A percentile compares a stretch with the other conserved stretches of the same genome.
Evolutionary conservation across 345 rosid species (phyloP).

Genomic region (Populus euphratica): DNA sequence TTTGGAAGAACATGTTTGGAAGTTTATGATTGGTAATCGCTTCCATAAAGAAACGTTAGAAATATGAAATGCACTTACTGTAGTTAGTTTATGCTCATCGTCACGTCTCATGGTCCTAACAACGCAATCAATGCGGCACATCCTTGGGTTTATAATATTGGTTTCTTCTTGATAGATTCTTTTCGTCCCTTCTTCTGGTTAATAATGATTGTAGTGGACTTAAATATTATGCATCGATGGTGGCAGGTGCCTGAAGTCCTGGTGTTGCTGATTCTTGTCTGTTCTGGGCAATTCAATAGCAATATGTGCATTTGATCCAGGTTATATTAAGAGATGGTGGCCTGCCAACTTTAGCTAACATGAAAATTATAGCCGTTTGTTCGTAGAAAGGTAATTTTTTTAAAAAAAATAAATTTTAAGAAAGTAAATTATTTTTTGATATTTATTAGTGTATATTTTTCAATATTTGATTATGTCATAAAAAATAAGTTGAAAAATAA

Average conservation of each 20-base stretch:
- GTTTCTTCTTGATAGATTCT: background rate
- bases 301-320: slow-evolving; percentile 32
- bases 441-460: too few species aligned
- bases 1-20: background rate
- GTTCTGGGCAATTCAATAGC: background rate
- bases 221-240: background rate
- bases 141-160: background rate
- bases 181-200: background rate
- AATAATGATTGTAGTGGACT: background rate
- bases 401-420: too few species aligned
- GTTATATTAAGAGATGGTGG: slow-evolving; percentile 77
- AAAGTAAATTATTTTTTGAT: too few species aligned
- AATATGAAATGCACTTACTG: background rate
- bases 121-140: background rate
- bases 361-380: too few species aligned
- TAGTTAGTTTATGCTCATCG: too few species aligned
- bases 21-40: background rate
- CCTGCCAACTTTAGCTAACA: slow-evolving; percentile 62
- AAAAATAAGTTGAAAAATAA: too few species aligned
- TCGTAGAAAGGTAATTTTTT: too few species aligned
- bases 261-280: background rate
- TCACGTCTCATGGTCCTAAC: background rate
- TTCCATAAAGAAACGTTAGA: background rate
- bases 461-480: too few species aligned
- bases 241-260: background rate